phyloP scores from a whole-genome alignment of 768 basidiomycete species.

The Mycena epipterygia region DNA sequence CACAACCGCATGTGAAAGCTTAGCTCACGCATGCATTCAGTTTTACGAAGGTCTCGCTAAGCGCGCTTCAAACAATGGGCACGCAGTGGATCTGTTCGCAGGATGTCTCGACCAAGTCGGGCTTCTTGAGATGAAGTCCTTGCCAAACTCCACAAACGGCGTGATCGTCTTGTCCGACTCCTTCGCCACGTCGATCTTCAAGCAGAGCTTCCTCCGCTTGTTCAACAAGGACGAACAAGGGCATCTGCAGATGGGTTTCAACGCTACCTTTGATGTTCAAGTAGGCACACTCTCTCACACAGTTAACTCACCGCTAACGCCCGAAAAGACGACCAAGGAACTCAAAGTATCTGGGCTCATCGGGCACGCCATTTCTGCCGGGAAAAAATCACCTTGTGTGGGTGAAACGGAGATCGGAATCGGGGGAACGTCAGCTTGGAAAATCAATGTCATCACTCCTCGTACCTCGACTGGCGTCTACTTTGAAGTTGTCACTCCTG shows the following conservation, averaged over 20 bases:
- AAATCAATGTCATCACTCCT: slow-evolving; percentile 91
- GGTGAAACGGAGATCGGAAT: slow-evolving; percentile 99
- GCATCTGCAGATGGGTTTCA: slow-evolving; percentile 96
- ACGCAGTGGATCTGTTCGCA: slow-evolving; percentile 94
- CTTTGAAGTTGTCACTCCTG: slow-evolving; percentile 98
- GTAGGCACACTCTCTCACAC: slow-evolving; percentile 52
- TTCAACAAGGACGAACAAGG: slow-evolving; percentile 96
- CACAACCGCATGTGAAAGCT: slow-evolving; percentile 3
- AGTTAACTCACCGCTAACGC: slow-evolving; percentile 1
- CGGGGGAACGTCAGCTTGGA: slow-evolving; percentile 99
- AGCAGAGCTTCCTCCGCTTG: slow-evolving; percentile 94
- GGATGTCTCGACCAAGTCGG: slow-evolving; percentile 99
- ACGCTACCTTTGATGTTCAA: slow-evolving; percentile 98
- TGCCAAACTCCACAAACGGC: slow-evolving; percentile 97
- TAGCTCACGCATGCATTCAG: slow-evolving; percentile 56
- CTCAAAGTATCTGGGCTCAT: slow-evolving; percentile 98
- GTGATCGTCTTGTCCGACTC: slow-evolving; percentile 97
- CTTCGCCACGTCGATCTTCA: slow-evolving; percentile 98
- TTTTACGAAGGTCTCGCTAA: slow-evolving; percentile 97
- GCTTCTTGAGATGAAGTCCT: slow-evolving; percentile 95
- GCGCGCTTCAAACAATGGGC: slow-evolving; percentile 94
- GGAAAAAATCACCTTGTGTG: slow-evolving; percentile 96
- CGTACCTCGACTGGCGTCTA: slow-evolving; percentile 92
- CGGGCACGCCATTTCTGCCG: slow-evolving; percentile 96
- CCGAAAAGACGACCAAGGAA: slow-evolving; percentile 92